Evolutionary conservation across 1,284 basidiomycete species (phyloP).

Genomic region (Coniferiporia sulphurascens): DNA sequence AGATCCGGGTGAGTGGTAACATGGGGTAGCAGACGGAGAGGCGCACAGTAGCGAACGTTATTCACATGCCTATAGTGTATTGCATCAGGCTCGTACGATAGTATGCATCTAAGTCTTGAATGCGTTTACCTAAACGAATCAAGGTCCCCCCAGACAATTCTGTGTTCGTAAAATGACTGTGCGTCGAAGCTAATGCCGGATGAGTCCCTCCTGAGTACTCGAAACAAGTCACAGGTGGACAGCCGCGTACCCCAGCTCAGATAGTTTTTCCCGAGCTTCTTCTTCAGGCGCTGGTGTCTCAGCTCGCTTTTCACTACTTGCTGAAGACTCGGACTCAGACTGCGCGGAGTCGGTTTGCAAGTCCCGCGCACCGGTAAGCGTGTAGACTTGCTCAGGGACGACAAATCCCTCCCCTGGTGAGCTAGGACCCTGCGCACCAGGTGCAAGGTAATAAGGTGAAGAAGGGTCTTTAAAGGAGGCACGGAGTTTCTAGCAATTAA

Average conservation of each 20-base stretch:
- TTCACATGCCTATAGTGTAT: conserved; percentile 58
- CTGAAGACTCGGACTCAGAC: too few relatives aligned
- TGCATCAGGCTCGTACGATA: neutral
- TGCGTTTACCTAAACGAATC: conserved; percentile 64
- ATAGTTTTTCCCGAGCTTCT: conserved; percentile 41
- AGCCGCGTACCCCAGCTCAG: conserved; percentile 37
- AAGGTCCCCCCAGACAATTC: conserved; percentile 69
- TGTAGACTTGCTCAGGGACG: conserved; percentile 15
- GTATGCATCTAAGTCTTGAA: neutral
- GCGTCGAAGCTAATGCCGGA: conserved; percentile 36
- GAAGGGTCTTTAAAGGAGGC: conserved; percentile 58
- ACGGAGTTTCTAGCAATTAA: conserved; percentile 37
- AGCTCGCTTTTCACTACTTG: too few relatives aligned
- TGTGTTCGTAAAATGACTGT: conserved; percentile 64
- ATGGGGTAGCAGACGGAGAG: conserved; percentile 41
- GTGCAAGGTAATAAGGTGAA: conserved; percentile 60
- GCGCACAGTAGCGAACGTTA: conserved; percentile 64
- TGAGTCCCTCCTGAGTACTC: neutral
- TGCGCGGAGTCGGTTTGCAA: neutral
- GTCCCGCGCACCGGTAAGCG: conserved; percentile 7
- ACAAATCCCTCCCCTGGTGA: conserved; percentile 41
- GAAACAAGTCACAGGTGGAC: neutral
- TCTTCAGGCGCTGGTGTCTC: conserved; percentile 21
- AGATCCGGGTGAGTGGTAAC: neutral
- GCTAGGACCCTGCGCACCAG: conserved; percentile 55